These are phyloP conservation scores for Chalciporus sphaerocephalus DNA, from an alignment of 768 basidiomycete species.

Conservation along the genomic window DNA sequence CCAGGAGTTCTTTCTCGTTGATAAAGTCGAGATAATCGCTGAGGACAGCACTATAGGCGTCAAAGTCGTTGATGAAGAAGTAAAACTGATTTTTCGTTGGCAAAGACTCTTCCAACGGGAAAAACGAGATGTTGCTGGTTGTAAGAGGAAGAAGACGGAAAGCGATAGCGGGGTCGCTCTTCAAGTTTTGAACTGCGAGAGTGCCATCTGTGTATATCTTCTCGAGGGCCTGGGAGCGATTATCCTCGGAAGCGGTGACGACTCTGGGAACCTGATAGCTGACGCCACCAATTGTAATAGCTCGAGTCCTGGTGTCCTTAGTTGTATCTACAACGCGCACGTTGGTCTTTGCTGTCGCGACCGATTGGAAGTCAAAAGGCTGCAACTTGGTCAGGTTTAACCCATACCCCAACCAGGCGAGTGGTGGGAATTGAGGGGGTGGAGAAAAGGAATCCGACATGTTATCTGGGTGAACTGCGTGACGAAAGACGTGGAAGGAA, in stretches of 20 bases:
- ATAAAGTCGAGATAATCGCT: slow-evolving; percentile 1
- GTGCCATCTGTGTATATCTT: slow-evolving; percentile 1
- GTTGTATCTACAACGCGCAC: slow-evolving; percentile 3
- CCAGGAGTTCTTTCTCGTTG: slow-evolving; percentile 6
- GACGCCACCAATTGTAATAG: slow-evolving; percentile 5
- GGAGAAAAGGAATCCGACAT: no score
- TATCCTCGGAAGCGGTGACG: not conserved
- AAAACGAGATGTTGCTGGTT: slow-evolving; percentile 1
- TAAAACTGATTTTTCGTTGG: slow-evolving; percentile 3
- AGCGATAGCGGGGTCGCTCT: slow-evolving; percentile 1
- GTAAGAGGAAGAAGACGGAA: slow-evolving; percentile 5
- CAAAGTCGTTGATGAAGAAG: slow-evolving; percentile 4
- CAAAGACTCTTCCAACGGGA: slow-evolving; percentile 3
- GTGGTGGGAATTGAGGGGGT: slow-evolving; percentile 5
- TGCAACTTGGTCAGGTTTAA: slow-evolving; percentile 2
- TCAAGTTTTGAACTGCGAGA: not conserved
- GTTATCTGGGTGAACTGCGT: no score
- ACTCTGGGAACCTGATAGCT: slow-evolving; percentile 2
- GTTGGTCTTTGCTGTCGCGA: slow-evolving; percentile 1
- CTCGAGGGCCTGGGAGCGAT: not conserved
- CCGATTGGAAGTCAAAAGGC: slow-evolving; percentile 3
- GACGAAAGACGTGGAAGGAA: no score
- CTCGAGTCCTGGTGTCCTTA: slow-evolving; percentile 1
- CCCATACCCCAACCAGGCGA: slow-evolving; percentile 8
- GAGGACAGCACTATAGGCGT: slow-evolving; percentile 3